phyloP scores from a whole-genome alignment of 2,329 filamentous ascomycete species.

The Laburnicola sp. region DNA sequence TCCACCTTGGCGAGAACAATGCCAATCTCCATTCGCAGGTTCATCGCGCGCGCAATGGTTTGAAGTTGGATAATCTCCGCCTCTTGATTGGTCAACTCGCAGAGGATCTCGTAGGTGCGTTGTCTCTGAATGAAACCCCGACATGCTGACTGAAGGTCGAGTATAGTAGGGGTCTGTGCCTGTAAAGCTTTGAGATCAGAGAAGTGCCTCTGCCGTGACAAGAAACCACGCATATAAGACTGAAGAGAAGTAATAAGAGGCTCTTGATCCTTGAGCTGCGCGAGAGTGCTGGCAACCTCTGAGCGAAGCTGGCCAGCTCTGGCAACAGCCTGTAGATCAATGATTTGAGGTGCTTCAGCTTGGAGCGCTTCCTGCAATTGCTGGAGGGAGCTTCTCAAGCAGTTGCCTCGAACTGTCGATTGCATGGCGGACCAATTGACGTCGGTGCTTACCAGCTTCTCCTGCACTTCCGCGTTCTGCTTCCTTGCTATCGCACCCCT shows the following conservation, averaged over 20 bases:
- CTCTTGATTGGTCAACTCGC: constrained; percentile 70
- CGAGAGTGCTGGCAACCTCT: constrained; percentile 35
- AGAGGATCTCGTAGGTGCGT: constrained; percentile 64
- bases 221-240: constrained; percentile 54
- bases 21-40: constrained; percentile 74
- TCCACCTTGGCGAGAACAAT: constrained; percentile 76
- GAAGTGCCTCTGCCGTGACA: constrained; percentile 49
- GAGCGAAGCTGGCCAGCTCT: constrained; percentile 42
- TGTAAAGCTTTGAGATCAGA: constrained; percentile 58
- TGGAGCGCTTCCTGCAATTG: constrained; percentile 38
- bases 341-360: constrained; percentile 34
- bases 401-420: constrained; percentile 49
- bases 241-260: constrained; percentile 54
- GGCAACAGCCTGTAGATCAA: constrained; percentile 47
- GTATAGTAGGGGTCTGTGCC: constrained; percentile 60
- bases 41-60: constrained; percentile 74
- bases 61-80: constrained; percentile 72
- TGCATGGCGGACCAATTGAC: constrained; percentile 51
- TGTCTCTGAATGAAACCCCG: constrained; percentile 69
- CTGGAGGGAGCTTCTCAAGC: constrained; percentile 33
- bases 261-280: constrained; percentile 52
- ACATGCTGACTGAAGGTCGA: constrained; percentile 66
- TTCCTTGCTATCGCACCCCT: constrained; percentile 55
- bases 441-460: constrained; percentile 48
- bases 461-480: constrained; percentile 44